phyloP scores from a whole-genome alignment of 768 basidiomycete genomes.

The Russula earlei region DNA sequence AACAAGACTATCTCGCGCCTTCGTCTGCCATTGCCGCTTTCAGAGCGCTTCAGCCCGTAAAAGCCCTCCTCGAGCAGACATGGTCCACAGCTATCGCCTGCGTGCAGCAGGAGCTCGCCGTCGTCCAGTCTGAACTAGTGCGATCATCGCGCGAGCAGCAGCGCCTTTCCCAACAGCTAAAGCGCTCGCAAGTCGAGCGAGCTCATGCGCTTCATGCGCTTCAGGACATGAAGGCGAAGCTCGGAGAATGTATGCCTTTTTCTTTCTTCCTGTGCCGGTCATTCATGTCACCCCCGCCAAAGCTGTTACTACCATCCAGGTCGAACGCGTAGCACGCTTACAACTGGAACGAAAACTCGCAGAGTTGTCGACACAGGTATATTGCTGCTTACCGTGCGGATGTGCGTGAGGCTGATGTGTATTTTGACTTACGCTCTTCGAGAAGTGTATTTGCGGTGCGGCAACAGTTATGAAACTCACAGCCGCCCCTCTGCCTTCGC shows the following conservation, averaged over 20 bases:
- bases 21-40: slow-evolving; percentile 4
- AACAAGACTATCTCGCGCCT: background rate
- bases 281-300: background rate
- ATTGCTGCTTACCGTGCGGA: background rate
- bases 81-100: slow-evolving; percentile 9
- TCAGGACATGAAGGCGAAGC: background rate
- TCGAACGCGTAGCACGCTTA: background rate
- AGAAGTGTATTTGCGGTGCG: slow-evolving; percentile 9
- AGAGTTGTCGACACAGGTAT: slow-evolving; percentile 1
- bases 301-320: background rate
- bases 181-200: slow-evolving; percentile 3
- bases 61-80: slow-evolving; percentile 14
- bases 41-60: slow-evolving; percentile 14
- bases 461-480: background rate
- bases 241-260: background rate
- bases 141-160: background rate
- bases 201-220: background rate
- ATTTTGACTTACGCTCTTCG: background rate
- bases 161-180: background rate
- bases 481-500: background rate
- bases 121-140: background rate
- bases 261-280: background rate
- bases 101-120: slow-evolving; percentile 6
- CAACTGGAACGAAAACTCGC: slow-evolving; percentile 1
- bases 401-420: background rate